These are phyloP conservation scores for Chrysosporium queenslandicum DNA, from an alignment of 2,329 filamentous ascomycete species.

Conservation along the genomic window DNA sequence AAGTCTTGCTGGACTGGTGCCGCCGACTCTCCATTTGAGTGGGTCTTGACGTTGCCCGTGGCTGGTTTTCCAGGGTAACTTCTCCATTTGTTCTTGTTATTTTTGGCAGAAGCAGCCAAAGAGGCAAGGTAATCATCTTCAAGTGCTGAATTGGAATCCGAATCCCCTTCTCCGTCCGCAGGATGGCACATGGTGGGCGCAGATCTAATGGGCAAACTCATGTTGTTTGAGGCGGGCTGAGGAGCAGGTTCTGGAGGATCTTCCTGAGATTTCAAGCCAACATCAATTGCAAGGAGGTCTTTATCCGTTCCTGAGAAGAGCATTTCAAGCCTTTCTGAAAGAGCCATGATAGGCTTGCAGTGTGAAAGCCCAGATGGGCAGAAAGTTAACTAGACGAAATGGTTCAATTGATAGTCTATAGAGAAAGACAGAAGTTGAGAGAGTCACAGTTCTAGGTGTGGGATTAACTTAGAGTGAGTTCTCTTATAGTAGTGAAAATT, in stretches of 20 bases:
- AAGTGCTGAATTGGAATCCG: background rate
- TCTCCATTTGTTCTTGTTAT: background rate
- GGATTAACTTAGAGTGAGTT: background rate
- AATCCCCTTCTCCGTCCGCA: background rate
- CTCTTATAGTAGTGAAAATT: background rate
- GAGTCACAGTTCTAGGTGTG: background rate
- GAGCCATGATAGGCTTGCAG: slow-evolving; percentile 21
- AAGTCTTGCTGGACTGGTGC: slow-evolving; percentile 12
- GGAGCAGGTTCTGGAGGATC: background rate
- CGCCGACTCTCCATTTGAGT: background rate
- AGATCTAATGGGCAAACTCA: background rate
- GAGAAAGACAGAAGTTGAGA: background rate
- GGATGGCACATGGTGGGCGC: slow-evolving; percentile 11
- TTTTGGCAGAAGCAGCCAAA: slow-evolving; percentile 5
- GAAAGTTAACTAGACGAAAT: background rate
- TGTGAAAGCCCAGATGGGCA: background rate
- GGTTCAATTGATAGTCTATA: background rate
- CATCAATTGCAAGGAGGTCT: slow-evolving; percentile 18
- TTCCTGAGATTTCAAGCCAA: slow-evolving; percentile 6
- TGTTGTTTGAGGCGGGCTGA: background rate
- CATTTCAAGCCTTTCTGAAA: slow-evolving; percentile 21
- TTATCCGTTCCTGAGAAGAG: slow-evolving; percentile 24
- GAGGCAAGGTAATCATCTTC: slow-evolving; percentile 12
- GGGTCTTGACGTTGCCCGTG: background rate
- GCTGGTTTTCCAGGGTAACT: background rate